Evolutionary conservation across 352 stramenopile genomes (phyloP), one percentile per base, ranked within the genome.

Genomic region (Globisporangium acanthophoron): DNA sequence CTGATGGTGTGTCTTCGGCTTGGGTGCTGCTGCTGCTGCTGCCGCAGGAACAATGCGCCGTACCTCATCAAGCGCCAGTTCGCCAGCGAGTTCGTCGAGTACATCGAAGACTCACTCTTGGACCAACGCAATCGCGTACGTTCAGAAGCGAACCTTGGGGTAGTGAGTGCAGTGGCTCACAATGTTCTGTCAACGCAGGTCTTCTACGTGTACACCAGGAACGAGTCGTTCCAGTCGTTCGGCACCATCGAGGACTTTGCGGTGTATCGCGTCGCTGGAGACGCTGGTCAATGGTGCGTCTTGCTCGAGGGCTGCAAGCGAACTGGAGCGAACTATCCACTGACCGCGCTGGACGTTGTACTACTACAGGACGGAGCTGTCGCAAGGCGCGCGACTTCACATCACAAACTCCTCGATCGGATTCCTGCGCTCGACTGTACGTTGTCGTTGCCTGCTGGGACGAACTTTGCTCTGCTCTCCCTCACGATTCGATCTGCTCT

Each of bases 121-220:
- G 84, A 93, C 69, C 80, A 79, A 53, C 66, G 73, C 12, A 93
- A 91, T 59, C 64, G 73, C 31, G 82, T 92, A 74, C 37, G 80
- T 62, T 24, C 43, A 1, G n/a, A n/a, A 15, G 43, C 18, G 20
- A n/a, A 27, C 0, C 12, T 21, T 15, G 12, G 16, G 40, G 15
- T 44, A 11, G 15, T 21, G 15, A 5, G 5, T 15, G 6, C 8
- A 8, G 43, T 13, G 43, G 16, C 43, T 47, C 5, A 47, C 43
- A 24, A 27, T 27, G 43, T 4, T 5, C 43, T 1, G 8, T 37
- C 5, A 6, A 37, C 33, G 13, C 45, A 92, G 79, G 54, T 86
- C 12, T 88, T 93, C 52, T 93, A 91, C 57, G 81, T 93, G 18
- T 90, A 88, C 52, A 67, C 86, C 31, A 79, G 73, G 58, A 93